A percentile compares a stretch with the other conserved stretches of the same genome.
Evolutionary conservation across 148 eudicot genomes (phyloP).

Genomic region (Diospyros kaki): DNA sequence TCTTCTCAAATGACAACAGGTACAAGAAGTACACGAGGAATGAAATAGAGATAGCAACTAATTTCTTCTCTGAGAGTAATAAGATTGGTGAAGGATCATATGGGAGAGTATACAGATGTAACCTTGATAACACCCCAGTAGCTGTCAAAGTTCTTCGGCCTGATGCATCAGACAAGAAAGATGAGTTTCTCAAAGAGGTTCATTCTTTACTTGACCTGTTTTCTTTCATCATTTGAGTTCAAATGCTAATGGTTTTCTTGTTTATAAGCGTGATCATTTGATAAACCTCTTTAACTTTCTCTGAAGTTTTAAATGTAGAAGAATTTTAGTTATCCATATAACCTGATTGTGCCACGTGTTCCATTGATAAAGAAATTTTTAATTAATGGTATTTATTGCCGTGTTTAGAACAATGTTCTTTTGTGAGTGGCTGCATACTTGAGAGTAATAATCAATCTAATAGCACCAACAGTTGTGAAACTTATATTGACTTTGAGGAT

Average conservation of each 20-base stretch:
- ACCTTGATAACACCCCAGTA: constrained; percentile 68
- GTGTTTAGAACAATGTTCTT: too few species aligned
- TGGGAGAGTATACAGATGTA: constrained; percentile 71
- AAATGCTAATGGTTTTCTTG: background rate
- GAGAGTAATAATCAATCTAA: background rate
- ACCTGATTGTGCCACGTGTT: background rate
- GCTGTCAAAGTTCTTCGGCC: constrained; percentile 74
- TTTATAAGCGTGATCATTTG: constrained; percentile 1
- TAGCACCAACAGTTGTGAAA: background rate
- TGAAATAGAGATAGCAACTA: constrained; percentile 63
- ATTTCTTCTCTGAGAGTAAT: constrained; percentile 45
- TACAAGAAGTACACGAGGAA: constrained; percentile 49
- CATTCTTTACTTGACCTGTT: background rate
- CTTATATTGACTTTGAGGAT: background rate
- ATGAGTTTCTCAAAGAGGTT: constrained; percentile 75
- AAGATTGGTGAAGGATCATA: constrained; percentile 79
- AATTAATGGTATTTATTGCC: background rate
- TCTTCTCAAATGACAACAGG: constrained; percentile 50
- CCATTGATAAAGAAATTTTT: background rate
- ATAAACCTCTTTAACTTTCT: background rate
- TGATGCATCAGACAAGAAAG: constrained; percentile 60
- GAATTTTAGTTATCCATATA: background rate
- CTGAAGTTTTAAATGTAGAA: background rate
- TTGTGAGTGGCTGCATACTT: background rate
- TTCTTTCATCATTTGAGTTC: constrained; percentile 4